A percentile compares a stretch with the other conserved stretches of the same genome.
These are phyloP conservation scores for Sphaceloma murrayae DNA, from an alignment of 2,329 filamentous ascomycete genomes.

Conservation along the genomic window DNA sequence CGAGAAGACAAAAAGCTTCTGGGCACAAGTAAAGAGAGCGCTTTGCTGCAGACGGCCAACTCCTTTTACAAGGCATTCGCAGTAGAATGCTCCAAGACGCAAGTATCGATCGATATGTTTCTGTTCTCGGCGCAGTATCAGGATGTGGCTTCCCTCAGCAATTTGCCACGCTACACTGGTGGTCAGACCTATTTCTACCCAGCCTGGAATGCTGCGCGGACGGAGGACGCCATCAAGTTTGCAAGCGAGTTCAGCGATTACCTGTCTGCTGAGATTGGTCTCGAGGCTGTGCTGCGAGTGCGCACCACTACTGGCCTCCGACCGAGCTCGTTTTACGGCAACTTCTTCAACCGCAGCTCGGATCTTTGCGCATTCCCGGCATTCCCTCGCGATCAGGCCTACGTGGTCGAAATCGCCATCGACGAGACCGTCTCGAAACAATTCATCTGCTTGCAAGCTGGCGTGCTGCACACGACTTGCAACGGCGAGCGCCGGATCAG, in stretches of 20 bases:
- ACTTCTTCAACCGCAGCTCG: slow-evolving; percentile 98
- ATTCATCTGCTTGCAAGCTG: slow-evolving; percentile 84
- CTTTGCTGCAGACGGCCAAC: slow-evolving; percentile 80
- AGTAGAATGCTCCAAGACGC: slow-evolving; percentile 96
- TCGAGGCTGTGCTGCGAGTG: slow-evolving; percentile 92
- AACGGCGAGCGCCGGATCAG: slow-evolving; percentile 93
- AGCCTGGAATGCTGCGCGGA: slow-evolving; percentile 88
- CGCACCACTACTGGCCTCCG: slow-evolving; percentile 87
- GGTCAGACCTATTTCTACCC: slow-evolving; percentile 99
- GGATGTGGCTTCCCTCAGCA: slow-evolving; percentile 92
- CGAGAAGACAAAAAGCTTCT: slow-evolving; percentile 93
- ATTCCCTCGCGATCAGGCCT: slow-evolving; percentile 93
- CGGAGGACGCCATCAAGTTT: slow-evolving; percentile 95
- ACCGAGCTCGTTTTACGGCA: slow-evolving; percentile 98
- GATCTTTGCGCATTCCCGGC: slow-evolving; percentile 97
- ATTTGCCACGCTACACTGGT: slow-evolving; percentile 89
- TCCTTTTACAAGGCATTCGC: slow-evolving; percentile 99
- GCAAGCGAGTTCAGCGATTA: slow-evolving; percentile 95
- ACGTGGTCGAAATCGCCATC: slow-evolving; percentile 96
- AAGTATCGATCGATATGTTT: slow-evolving; percentile 98
- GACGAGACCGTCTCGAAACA: slow-evolving; percentile 90
- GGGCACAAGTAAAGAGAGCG: slow-evolving; percentile 84
- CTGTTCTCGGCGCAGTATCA: slow-evolving; percentile 93
- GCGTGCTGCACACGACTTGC: slow-evolving; percentile 93
- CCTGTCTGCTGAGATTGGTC: slow-evolving; percentile 87